Conservation (phyloP, 495 filamentous ascomycete species). For the Chaetomium fimeti region DNA sequence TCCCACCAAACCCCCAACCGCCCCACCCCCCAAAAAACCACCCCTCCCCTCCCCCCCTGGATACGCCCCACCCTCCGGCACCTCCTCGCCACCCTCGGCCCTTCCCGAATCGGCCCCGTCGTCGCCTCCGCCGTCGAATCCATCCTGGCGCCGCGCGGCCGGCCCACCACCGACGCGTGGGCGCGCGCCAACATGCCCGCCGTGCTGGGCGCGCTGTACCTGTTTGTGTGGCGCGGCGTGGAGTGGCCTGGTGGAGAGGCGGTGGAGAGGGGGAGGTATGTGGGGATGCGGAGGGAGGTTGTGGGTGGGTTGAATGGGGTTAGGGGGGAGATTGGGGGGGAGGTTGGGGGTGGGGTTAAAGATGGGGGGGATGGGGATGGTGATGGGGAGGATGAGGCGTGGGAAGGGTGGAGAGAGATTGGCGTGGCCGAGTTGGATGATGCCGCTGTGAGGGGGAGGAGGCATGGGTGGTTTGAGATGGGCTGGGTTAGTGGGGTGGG, state of each 20-base stretch:
- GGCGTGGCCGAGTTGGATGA: slow-evolving; percentile 55
- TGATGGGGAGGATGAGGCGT: slow-evolving; percentile 42
- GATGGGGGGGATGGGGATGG: not conserved
- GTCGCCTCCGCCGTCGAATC: slow-evolving; percentile 48
- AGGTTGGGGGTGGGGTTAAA: slow-evolving; percentile 30
- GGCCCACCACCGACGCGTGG: slow-evolving; percentile 49
- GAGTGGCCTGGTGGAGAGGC: slow-evolving; percentile 36
- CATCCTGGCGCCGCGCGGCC: slow-evolving; percentile 40
- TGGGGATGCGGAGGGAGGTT: slow-evolving; percentile 43
- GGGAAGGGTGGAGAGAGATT: slow-evolving; percentile 49
- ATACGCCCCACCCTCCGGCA: slow-evolving; percentile 62
- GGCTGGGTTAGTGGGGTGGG: slow-evolving; percentile 63
- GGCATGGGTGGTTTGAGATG: slow-evolving; percentile 60
- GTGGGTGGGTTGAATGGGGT: slow-evolving; percentile 40
- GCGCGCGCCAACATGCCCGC: slow-evolving; percentile 51
- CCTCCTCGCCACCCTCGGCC: slow-evolving; percentile 52
- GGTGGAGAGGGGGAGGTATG: slow-evolving; percentile 39
- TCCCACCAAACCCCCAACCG: slow-evolving; percentile 5
- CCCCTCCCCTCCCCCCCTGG: slow-evolving; percentile 58
- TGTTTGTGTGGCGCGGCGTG: slow-evolving; percentile 55
- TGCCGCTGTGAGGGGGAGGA: slow-evolving; percentile 57
- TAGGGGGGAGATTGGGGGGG: slow-evolving; percentile 35
- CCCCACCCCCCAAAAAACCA: slow-evolving; percentile 20
- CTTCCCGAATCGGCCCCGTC: slow-evolving; percentile 40
- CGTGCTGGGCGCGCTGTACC: slow-evolving; percentile 66